Base-by-base conservation (phyloP, 371 early-diverging fungal species). In the Gilbertella persicaria region DNA sequence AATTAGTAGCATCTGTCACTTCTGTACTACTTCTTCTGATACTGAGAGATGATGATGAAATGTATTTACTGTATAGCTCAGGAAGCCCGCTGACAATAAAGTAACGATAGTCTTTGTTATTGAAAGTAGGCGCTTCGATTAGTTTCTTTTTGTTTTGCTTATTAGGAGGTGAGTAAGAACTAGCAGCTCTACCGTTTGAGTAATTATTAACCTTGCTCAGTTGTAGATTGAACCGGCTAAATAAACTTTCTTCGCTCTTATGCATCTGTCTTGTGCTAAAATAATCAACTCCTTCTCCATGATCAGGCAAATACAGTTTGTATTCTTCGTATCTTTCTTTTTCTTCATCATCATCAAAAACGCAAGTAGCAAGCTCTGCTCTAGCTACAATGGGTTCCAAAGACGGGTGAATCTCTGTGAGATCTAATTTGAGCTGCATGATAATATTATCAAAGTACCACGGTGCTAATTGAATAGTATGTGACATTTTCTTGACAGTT, bases 11-110 rank as follows among this genome's bases (percentile, higher is more conserved):
- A 9, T 80, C 79, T 28, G 16, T 5, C 1, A 71, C 66, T 17
- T 78, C 80, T 37, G 62, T 59, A 25, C 80, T 78, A 10, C 66
- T 60, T 47, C 78, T 51, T 40, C 82, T 67, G 13, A 41, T 23
- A 5, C 54, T 39, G 2, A 40, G 58, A n/a, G 56, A 55, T 19
- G 71, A 60, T 16, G 33, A 49, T 4, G 60, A 47, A 9, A 45
- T 33, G 7, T 64, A 71, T 37, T 72, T 71, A 29, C 58, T 63
- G 28, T 55, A 51, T 12, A 81, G 58, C 12, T 86, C 84, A 39
- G 77, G 73, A 6, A 83, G 55, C 7, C 86, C 84, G 26, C 81
- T 74, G 21, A 84, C 62, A 20, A 86, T 39, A 23, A 82, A 44
- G 48, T 75, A 83, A 4, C 68, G 71, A 5, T 60, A 54, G 30